Base-by-base conservation (phyloP, 2,329 filamentous ascomycete species). In the Sclerotiophoma versabilis region DNA sequence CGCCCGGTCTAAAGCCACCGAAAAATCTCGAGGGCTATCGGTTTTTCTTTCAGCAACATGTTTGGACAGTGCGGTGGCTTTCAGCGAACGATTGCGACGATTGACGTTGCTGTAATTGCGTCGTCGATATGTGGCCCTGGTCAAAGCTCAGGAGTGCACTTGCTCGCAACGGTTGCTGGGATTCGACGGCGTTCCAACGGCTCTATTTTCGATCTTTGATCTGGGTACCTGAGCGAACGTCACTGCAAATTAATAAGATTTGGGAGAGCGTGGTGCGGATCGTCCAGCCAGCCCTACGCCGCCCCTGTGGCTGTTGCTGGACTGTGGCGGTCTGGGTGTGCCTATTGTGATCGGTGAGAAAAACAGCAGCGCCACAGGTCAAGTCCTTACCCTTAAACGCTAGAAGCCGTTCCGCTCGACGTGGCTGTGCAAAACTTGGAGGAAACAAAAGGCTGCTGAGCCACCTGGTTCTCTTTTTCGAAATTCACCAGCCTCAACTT, bases 361-460 rank as follows among this genome's bases (percentile, higher is more conserved):
- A 37, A 45, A 22, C 51, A 34, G 41, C 39, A 54, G 27, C 51
- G 51, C 51, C 51, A 54, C 51, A 54, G 17, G 50, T 33, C 37
- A 15, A 54, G 38, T 54, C 50, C 37, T 48, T 54, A 27, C 50
- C 50, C 12, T 27, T 54, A 44, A 44, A 43, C 50, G 50, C 50
- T 54, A 54, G 44, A 48, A 47, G 50, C 51, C 50, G 45, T 45
- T 49, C 45, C 45, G 51, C 39, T 45, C 29, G 49, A 27, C 34
- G 51, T 54, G 51, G 51, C 51, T 54, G 51, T 54, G 51, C 51
- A 54, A 54, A 15, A 41, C 11, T 17, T 41, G 34, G 41, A 33
- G 29, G 19, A 36, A 42, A 54, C 51, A 54, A 45, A 54, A 54
- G 17, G 51, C 51, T 46, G 22, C n/a, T 49, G 39, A 54, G 51